Evolutionary conservation across 208 protist species (phyloP).

Genomic region (Crithidia thermophila): DNA sequence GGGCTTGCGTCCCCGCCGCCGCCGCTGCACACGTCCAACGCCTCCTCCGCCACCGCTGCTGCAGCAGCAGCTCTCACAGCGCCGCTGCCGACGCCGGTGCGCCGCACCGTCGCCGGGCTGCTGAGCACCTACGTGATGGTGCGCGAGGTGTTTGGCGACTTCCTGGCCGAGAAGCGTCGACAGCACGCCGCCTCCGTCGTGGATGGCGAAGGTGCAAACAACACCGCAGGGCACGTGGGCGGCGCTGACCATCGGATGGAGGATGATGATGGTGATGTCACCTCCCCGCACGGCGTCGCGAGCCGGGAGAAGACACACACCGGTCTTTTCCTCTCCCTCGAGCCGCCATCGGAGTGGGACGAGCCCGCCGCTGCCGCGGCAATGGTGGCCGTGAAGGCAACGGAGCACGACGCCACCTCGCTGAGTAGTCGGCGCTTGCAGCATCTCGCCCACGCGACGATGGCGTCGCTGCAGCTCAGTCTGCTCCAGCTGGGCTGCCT

Average conservation of each 20-base stretch:
- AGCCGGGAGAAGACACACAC: conserved; percentile 6
- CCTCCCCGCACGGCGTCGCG: too few species aligned
- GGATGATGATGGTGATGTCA: too few species aligned
- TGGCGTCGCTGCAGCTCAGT: conserved; percentile 9
- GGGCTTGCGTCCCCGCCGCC: neutral
- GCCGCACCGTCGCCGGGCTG: conserved; percentile 12
- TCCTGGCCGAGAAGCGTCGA: conserved; percentile 4
- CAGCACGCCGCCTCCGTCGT: neutral
- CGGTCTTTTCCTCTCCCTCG: conserved; percentile 15
- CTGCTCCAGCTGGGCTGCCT: conserved; percentile 17
- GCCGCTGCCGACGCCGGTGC: conserved; percentile 15
- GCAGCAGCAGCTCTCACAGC: neutral
- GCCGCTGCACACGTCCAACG: conserved; percentile 1
- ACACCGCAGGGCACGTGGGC: too few species aligned
- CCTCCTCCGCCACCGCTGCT: neutral
- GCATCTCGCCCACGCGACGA: conserved; percentile 6
- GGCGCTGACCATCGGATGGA: too few species aligned
- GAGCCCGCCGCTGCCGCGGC: neutral
- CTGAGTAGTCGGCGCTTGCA: neutral
- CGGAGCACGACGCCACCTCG: neutral
- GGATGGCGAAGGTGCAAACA: too few species aligned
- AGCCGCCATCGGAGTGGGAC: conserved; percentile 7
- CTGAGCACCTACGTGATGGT: conserved; percentile 28
- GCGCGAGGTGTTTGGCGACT: conserved; percentile 26
- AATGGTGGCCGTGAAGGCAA: neutral